Conservation (phyloP, 2,329 filamentous ascomycete species). For the Parascedosporium putredinis region DNA sequence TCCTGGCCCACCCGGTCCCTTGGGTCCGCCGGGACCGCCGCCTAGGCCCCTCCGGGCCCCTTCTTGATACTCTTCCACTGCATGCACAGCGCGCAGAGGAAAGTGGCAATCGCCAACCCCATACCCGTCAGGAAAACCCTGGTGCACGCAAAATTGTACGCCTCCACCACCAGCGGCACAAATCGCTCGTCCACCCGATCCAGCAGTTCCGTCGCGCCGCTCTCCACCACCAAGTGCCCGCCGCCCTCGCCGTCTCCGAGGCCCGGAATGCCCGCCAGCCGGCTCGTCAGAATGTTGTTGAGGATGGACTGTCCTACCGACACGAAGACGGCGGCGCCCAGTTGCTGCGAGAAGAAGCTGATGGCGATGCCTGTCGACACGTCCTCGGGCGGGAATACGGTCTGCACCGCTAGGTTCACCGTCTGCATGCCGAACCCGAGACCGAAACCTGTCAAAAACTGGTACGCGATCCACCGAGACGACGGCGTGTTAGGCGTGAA, state of each 20-base stretch:
- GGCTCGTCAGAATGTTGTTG: slow-evolving; percentile 31
- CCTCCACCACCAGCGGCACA: slow-evolving; percentile 42
- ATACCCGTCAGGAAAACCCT: slow-evolving; percentile 53
- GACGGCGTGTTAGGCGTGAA: slow-evolving; percentile 35
- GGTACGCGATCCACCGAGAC: slow-evolving; percentile 48
- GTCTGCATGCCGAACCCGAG: slow-evolving; percentile 50
- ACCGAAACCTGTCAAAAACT: slow-evolving; percentile 48
- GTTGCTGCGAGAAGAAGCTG: slow-evolving; percentile 47
- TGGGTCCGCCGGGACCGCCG: too few relatives aligned
- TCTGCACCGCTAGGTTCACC: slow-evolving; percentile 44
- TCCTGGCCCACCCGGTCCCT: too few relatives aligned
- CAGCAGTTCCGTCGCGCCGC: slow-evolving; percentile 51
- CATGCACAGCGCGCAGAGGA: slow-evolving; percentile 48
- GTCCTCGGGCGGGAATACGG: slow-evolving; percentile 39
- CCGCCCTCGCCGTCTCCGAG: slow-evolving; percentile 32
- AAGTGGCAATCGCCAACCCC: slow-evolving; percentile 41
- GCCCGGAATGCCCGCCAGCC: slow-evolving; percentile 28
- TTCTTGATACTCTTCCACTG: slow-evolving; percentile 62
- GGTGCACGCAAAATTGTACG: slow-evolving; percentile 56
- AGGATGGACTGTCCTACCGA: slow-evolving; percentile 46
- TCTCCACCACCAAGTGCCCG: slow-evolving; percentile 28
- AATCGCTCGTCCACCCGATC: slow-evolving; percentile 37
- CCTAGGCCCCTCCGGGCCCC: slow-evolving; percentile 8
- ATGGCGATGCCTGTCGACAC: slow-evolving; percentile 45
- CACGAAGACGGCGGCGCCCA: slow-evolving; percentile 48